Evolutionary conservation across 495 filamentous ascomycete genomes (phyloP).

Genomic region (Penicillium ucsense): DNA sequence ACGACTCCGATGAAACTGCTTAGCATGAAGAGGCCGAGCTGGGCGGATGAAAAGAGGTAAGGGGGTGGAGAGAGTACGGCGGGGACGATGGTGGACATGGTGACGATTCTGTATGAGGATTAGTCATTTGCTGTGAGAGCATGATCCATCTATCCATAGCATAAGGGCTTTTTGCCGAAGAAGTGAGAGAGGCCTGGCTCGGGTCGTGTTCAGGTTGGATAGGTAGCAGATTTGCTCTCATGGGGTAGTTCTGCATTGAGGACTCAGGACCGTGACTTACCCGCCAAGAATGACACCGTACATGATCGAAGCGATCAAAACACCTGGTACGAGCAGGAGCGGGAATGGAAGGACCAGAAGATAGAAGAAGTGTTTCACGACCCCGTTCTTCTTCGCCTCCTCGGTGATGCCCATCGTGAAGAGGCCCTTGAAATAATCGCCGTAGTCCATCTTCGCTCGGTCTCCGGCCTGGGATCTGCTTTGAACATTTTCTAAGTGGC

Average conservation of each 20-base stretch:
- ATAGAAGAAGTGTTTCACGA: slow-evolving; percentile 11
- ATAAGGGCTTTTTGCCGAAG: too few relatives aligned
- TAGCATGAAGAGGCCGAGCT: slow-evolving; percentile 20
- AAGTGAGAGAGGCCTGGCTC: too few relatives aligned
- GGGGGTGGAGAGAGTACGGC: slow-evolving; percentile 18
- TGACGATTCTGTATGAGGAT: slow-evolving; percentile 11
- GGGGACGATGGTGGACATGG: slow-evolving; percentile 18
- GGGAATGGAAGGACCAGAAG: slow-evolving; percentile 26
- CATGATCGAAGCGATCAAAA: slow-evolving; percentile 21
- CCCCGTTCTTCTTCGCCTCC: slow-evolving; percentile 9
- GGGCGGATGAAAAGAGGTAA: slow-evolving; percentile 19
- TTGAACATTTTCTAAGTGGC: slow-evolving; percentile 13
- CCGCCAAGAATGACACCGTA: slow-evolving; percentile 29
- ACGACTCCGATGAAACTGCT: slow-evolving; percentile 24
- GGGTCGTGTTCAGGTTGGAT: neutral
- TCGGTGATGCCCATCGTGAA: slow-evolving; percentile 16
- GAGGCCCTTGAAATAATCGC: slow-evolving; percentile 20
- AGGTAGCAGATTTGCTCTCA: neutral
- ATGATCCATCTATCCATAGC: too few relatives aligned
- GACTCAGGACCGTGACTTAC: slow-evolving; percentile 14
- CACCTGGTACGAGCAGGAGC: slow-evolving; percentile 19
- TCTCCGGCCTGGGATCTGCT: slow-evolving; percentile 5
- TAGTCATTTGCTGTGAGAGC: too few relatives aligned
- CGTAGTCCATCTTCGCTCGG: slow-evolving; percentile 12
- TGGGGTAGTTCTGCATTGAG: neutral